phyloP scores from a whole-genome alignment of 768 basidiomycete species.

The Podaxis rugospora region DNA sequence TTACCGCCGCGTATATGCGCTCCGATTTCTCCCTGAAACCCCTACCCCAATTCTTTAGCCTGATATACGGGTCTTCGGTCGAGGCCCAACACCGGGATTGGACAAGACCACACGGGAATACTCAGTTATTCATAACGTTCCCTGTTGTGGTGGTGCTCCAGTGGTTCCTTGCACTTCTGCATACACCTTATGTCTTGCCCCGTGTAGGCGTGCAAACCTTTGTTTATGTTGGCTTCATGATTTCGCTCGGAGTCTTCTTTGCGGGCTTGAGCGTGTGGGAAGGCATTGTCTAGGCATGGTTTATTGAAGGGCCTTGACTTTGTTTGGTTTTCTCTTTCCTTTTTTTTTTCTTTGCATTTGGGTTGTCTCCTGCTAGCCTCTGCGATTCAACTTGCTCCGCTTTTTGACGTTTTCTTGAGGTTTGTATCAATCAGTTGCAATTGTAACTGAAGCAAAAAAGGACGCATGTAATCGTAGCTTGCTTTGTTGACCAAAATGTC shows the following conservation, averaged over 20 bases:
- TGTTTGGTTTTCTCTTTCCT: background rate
- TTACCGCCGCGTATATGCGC: conserved; percentile 59
- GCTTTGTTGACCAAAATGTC: background rate
- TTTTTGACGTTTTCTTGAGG: background rate
- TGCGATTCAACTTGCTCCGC: background rate
- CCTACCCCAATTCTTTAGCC: conserved; percentile 8
- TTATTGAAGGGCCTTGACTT: background rate
- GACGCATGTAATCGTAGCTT: background rate
- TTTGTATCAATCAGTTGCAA: background rate
- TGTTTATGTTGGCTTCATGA: conserved; percentile 64
- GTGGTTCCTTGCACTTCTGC: conserved; percentile 52
- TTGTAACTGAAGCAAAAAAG: background rate
- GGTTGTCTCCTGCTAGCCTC: background rate
- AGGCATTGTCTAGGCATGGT: conserved; percentile 31
- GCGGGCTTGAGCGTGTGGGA: conserved; percentile 72
- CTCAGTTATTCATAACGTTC: conserved; percentile 34
- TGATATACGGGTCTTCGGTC: background rate
- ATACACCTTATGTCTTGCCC: conserved; percentile 64
- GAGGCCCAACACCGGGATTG: background rate
- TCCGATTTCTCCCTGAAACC: conserved; percentile 33
- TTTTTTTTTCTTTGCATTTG: background rate
- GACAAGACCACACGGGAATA: conserved; percentile 21
- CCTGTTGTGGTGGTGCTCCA: conserved; percentile 45
- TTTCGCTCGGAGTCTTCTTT: conserved; percentile 68
- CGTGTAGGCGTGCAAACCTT: conserved; percentile 72